Conservation (phyloP, 208 protist genomes). For the Leishmania lainsoni region DNA sequence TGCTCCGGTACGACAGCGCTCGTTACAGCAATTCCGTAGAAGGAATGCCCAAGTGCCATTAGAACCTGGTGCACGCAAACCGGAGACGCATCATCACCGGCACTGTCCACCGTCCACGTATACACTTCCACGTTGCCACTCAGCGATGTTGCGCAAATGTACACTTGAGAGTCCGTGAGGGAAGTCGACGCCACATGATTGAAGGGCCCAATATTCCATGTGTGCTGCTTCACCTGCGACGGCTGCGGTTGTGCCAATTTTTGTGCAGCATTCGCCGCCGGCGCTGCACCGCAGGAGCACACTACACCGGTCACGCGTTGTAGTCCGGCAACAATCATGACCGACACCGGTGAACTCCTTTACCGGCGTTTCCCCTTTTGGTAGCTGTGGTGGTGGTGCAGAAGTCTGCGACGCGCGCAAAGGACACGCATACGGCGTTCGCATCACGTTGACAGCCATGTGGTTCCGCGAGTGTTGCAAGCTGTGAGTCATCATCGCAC, state of each 20-base stretch:
- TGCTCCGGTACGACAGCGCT: not conserved
- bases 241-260: not conserved
- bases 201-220: conserved; percentile 26
- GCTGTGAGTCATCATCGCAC: not conserved
- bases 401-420: conserved; percentile 18
- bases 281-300: not conserved
- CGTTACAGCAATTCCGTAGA: conserved; percentile 11
- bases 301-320: conserved; percentile 17
- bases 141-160: conserved; percentile 17
- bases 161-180: not conserved
- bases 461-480: not conserved
- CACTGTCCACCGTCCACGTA: conserved; percentile 7
- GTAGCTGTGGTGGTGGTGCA: not conserved
- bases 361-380: not conserved
- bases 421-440: conserved; percentile 8
- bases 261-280: not conserved
- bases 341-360: not conserved
- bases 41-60: conserved; percentile 12
- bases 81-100: not conserved
- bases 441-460: not conserved
- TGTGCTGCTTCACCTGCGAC: conserved; percentile 8
- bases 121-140: conserved; percentile 27
- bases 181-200: conserved; percentile 10
- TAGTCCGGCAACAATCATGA: conserved; percentile 20
- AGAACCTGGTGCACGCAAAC: conserved; percentile 34